Conservation (phyloP, 768 basidiomycete species). For the Tephrocybe sp. region DNA sequence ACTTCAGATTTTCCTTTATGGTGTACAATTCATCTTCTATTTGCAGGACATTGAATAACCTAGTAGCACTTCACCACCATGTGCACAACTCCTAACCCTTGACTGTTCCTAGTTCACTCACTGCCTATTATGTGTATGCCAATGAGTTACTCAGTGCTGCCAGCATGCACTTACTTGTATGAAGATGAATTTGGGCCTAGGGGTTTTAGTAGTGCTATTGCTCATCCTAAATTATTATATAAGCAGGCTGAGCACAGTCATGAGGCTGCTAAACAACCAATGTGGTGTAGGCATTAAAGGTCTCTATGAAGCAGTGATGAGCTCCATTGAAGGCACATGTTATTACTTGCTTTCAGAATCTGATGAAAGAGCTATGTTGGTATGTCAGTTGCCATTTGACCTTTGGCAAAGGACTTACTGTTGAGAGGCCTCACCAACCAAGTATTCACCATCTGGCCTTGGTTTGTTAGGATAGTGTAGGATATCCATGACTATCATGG, state of each 20-base stretch:
- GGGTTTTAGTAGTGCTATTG: too few relatives aligned
- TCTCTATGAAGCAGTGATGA: constrained; percentile 35
- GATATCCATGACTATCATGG: constrained; percentile 37
- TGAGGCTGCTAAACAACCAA: constrained; percentile 41
- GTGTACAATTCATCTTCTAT: not conserved
- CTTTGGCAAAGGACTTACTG: constrained; percentile 32
- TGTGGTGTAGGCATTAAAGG: constrained; percentile 34
- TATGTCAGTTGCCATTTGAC: not conserved
- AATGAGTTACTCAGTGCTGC: too few relatives aligned
- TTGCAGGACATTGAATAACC: too few relatives aligned
- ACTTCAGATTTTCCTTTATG: not conserved
- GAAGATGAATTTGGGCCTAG: too few relatives aligned
- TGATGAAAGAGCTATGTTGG: constrained; percentile 27
- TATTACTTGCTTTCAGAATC: constrained; percentile 34
- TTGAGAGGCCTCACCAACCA: constrained; percentile 38
- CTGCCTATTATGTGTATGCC: too few relatives aligned
- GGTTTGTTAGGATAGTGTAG: constrained; percentile 34
- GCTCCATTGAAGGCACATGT: constrained; percentile 18
- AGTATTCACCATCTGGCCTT: constrained; percentile 33
- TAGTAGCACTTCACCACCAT: too few relatives aligned
- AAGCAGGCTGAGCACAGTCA: constrained; percentile 36
- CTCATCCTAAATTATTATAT: too few relatives aligned
- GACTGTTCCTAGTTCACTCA: too few relatives aligned
- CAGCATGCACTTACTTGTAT: too few relatives aligned
- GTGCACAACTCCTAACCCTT: too few relatives aligned